Base-by-base conservation (phyloP, 805 yeast genomes). In the Metschnikowia arizonensis region DNA sequence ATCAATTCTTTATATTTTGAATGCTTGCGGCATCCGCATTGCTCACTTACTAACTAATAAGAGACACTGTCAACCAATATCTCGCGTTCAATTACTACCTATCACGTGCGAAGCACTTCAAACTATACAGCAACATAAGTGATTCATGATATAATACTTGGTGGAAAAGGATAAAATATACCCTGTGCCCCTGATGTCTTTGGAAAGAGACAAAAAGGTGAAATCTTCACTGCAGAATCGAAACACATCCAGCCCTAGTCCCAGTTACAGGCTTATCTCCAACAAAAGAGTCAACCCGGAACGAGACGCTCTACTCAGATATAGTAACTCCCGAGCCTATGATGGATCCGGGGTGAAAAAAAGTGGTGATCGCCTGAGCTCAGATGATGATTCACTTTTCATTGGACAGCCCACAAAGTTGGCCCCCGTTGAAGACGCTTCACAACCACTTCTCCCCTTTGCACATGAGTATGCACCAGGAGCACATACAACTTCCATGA, bases 211-310 rank as follows among this genome's bases (percentile, higher is more conserved):
- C 18, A 37, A 37, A 17, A 26, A 28, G 3, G 12, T 19, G 32
- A 37, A 28, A 12, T 17, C 32, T 3, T 17, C 40, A 12, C 31
- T 5, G 25, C 40, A 28, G 17, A 37, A 12, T 12, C 42, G 42
- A 23, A 39, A 14, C 14, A 21, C 42, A 5, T 39, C 42, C 12
- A 39, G 42, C 17, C 43, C 42, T 17, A 43, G 46, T 19, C 54
- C 55, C 23, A 46, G 47, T 30, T 45, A 49, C 10, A 40, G 60
- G 17, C 50, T 45, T 34, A 59, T 59, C 33, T 59, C 63, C n/a
- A 50, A 44, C 37, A 40, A 49, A 31, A 39, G 63, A 31, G 56
- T 59, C 19, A 53, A 53, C 24, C 35, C 31, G 14, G 60, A 55
- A 21, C 44, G 57, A 17, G 57, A 52, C 29, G 6, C 23, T 29